A percentile compares a stretch with the other conserved stretches of the same genome.
phyloP scores from a whole-genome alignment of 2,329 filamentous ascomycete genomes.

The Paecilomyces formosus region DNA sequence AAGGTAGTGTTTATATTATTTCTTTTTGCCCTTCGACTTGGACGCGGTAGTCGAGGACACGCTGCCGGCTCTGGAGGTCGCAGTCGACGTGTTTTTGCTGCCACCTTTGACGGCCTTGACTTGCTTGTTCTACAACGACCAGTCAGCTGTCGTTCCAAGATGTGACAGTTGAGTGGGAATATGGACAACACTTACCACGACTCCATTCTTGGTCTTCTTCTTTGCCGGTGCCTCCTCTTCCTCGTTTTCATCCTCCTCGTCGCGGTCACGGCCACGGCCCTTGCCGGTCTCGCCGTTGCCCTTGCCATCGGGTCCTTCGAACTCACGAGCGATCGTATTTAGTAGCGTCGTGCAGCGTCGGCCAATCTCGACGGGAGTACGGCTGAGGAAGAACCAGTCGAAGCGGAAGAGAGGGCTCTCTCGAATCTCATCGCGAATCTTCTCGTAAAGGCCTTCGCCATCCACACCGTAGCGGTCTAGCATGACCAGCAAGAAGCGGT shows the following conservation, averaged over 20 bases:
- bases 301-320: slow-evolving; percentile 58
- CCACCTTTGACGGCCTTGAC: slow-evolving; percentile 76
- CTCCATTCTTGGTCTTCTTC: slow-evolving; percentile 86
- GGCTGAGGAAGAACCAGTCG: slow-evolving; percentile 97
- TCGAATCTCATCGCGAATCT: slow-evolving; percentile 93
- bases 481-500: slow-evolving; percentile 88
- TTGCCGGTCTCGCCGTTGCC: slow-evolving; percentile 58
- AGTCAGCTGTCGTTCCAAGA: slow-evolving; percentile 10
- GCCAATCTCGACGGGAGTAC: slow-evolving; percentile 86
- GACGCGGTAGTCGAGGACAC: slow-evolving; percentile 63
- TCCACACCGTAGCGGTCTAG: slow-evolving; percentile 90
- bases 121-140: slow-evolving; percentile 71
- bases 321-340: slow-evolving; percentile 90
- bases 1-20: slow-evolving; percentile 20
- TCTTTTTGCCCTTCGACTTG: slow-evolving; percentile 46
- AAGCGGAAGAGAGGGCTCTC: slow-evolving; percentile 94
- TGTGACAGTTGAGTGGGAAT: background rate
- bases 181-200: slow-evolving; percentile 59
- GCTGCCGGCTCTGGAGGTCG: slow-evolving; percentile 79
- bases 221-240: slow-evolving; percentile 77
- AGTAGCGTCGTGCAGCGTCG: slow-evolving; percentile 89
- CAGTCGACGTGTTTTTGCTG: slow-evolving; percentile 67
- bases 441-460: slow-evolving; percentile 81
- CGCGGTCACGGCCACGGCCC: slow-evolving; percentile 52
- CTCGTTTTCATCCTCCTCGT: slow-evolving; percentile 77